Evolutionary conservation across 345 rosid species (phyloP), one percentile per base, ranked within the genome.

Genomic region (Kernera saxatilis): DNA sequence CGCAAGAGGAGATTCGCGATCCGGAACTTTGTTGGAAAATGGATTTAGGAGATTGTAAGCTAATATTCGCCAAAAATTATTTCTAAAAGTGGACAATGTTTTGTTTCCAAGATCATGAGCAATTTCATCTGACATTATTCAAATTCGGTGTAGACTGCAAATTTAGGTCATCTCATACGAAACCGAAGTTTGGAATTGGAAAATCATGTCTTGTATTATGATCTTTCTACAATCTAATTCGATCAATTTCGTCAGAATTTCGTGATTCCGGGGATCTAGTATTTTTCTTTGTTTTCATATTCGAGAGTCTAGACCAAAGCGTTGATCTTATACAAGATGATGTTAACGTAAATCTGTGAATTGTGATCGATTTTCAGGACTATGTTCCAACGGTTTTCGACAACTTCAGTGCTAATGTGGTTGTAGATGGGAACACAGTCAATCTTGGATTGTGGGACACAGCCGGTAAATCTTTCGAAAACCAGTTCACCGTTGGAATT

Each of bases 341-440:
- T n/a, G n/a, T 26, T 22, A 43, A 44, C n/a, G 18, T 63, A 11
- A 52, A 6, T 14, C 25, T 52, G 11, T 27, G 74, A 57, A 53
- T 40, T 32, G 73, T 77, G 18, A 9, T 41, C 14, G 67, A 75
- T 49, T 62, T 52, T n/a, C 90, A 92, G 97, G 97, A 91, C 64
- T 93, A 93, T 74, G 98, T 93, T 35, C 98, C 97, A 7, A 91
- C 98, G 26, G 98, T 91, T 55, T 91, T 93, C 56, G 98, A 91
- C 85, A 93, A 93, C 80, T 93, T 93, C 84, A 93, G 98, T 76
- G 98, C 98, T 61, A 90, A 93, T 84, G 97, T 93, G 37, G 92
- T 90, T 52, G 98, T 93, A 39, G 94, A 91, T 80, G 98, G 98
- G 32, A 84, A 80, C 80, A 93, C 97, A 30, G 89, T 93, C 43